phyloP scores from a whole-genome alignment of 2,329 filamentous ascomycete genomes.

The Aspergillus quadrilineatus region DNA sequence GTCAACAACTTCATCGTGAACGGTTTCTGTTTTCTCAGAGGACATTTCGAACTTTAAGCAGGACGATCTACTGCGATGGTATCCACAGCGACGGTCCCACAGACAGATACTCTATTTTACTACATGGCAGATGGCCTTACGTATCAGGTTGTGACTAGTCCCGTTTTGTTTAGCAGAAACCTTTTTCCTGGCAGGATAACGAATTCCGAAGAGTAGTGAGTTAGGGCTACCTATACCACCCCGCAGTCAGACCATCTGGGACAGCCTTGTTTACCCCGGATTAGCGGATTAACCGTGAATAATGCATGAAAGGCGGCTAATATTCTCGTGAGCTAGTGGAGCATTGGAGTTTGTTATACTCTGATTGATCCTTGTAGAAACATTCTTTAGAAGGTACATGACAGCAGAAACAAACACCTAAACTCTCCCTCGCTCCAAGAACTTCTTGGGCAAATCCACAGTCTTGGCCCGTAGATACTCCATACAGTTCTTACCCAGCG shows the following conservation, averaged over 20 bases:
- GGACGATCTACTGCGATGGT: neutral
- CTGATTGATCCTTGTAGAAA: too few relatives aligned
- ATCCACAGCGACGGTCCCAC: neutral
- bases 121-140: neutral
- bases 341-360: too few relatives aligned
- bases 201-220: neutral
- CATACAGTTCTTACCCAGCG: slow-evolving; percentile 8
- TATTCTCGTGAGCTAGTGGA: too few relatives aligned
- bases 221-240: neutral
- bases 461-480: slow-evolving; percentile 3
- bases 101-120: neutral
- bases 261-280: neutral
- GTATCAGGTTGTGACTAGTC: neutral
- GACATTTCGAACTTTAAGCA: neutral
- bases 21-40: neutral
- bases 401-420: neutral
- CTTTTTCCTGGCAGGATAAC: neutral
- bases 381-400: too few relatives aligned
- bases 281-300: too few relatives aligned
- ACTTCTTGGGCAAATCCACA: slow-evolving; percentile 5
- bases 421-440: slow-evolving; percentile 1
- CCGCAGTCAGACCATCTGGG: neutral
- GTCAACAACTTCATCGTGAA: neutral
- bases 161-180: neutral
- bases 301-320: too few relatives aligned